These are phyloP conservation scores for Pelargonium myrrhifolium DNA, from an alignment of 441 rosid genomes.

Conservation along the genomic window DNA sequence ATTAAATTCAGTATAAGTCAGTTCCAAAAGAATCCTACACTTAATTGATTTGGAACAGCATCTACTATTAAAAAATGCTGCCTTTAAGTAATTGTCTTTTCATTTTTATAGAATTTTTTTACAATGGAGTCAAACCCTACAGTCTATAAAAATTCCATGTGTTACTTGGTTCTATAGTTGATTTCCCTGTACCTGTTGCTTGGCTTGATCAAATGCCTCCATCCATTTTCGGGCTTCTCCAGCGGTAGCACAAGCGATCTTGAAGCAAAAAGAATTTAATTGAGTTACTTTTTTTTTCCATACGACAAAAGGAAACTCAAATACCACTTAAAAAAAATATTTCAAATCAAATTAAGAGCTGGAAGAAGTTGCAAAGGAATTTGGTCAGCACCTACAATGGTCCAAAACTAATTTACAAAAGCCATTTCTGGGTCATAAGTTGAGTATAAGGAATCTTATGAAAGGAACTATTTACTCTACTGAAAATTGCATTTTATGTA, in stretches of 20 bases:
- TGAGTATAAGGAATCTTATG: no score
- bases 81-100: no score
- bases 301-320: no score
- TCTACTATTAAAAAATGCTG: no score
- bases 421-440: not conserved
- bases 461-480: not conserved
- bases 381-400: not conserved
- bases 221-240: constrained; percentile 86
- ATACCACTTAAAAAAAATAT: no score
- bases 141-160: not conserved
- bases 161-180: constrained; percentile 9
- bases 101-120: not conserved
- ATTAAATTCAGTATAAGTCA: not conserved
- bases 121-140: not conserved
- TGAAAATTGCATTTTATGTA: not conserved
- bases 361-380: no score
- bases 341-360: no score
- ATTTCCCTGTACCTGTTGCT: constrained; percentile 64
- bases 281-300: constrained; percentile 6
- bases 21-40: not conserved
- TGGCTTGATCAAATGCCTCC: constrained; percentile 93
- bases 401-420: not conserved
- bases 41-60: no score
- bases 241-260: constrained; percentile 92
- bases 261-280: constrained; percentile 22